These are phyloP conservation scores for Hymenoscyphus albidus DNA, from an alignment of 2,329 filamentous ascomycete genomes.

Conservation along the genomic window DNA sequence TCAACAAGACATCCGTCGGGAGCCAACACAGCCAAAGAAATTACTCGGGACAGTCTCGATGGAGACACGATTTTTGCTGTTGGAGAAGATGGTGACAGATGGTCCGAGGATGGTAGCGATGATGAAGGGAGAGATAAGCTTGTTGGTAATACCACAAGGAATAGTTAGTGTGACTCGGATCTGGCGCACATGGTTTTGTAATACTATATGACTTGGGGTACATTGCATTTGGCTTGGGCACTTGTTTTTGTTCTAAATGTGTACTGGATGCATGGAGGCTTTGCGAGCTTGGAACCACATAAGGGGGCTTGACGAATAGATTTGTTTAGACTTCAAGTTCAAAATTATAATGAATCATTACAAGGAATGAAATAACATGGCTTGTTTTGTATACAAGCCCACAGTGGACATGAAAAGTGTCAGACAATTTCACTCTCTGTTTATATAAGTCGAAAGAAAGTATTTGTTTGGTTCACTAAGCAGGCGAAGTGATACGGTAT, in stretches of 20 bases:
- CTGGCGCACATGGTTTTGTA: slow-evolving; percentile 14
- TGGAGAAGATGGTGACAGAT: slow-evolving; percentile 77
- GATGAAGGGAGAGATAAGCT: slow-evolving; percentile 54
- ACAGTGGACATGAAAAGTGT: no score
- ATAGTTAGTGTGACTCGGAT: slow-evolving; percentile 11
- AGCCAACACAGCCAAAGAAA: slow-evolving; percentile 26
- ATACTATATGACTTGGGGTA: slow-evolving; percentile 13
- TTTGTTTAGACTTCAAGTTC: background rate
- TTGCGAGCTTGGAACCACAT: background rate
- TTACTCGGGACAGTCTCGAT: slow-evolving; percentile 63
- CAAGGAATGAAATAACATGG: no score
- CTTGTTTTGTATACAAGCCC: no score
- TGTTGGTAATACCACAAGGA: slow-evolving; percentile 35
- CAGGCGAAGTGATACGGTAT: no score
- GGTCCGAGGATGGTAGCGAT: slow-evolving; percentile 69
- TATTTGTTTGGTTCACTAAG: no score
- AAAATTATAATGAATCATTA: background rate
- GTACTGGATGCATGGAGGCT: background rate
- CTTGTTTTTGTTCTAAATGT: background rate
- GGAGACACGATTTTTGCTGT: slow-evolving; percentile 96
- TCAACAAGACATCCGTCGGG: slow-evolving; percentile 11
- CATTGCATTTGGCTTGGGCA: slow-evolving; percentile 9
- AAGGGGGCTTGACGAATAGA: background rate
- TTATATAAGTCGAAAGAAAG: no score
- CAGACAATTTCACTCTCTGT: no score